phyloP scores from a whole-genome alignment of 2,329 filamentous ascomycete species.

The Penicillium paneum region DNA sequence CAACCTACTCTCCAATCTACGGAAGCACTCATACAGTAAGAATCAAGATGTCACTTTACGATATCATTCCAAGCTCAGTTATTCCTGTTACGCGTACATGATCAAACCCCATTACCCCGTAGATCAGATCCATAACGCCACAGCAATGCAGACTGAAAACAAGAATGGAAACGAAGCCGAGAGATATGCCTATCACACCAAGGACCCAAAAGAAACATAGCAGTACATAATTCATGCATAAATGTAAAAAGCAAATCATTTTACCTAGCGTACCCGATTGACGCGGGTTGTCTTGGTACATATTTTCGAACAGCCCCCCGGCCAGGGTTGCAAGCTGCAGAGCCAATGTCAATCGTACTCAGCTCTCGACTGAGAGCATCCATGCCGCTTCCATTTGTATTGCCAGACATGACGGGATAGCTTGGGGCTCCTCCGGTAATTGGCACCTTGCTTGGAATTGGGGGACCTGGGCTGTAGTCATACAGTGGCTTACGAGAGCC shows the following conservation, averaged over 20 bases:
- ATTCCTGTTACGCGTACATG: background rate
- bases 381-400: conserved; percentile 27
- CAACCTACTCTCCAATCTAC: background rate
- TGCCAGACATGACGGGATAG: conserved; percentile 30
- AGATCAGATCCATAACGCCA: conserved; percentile 3
- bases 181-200: conserved; percentile 3
- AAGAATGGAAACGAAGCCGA: background rate
- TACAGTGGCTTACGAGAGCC: conserved; percentile 32
- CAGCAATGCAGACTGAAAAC: conserved; percentile 4
- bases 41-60: background rate
- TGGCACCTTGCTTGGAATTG: conserved; percentile 45
- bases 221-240: conserved; percentile 18
- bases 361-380: conserved; percentile 58
- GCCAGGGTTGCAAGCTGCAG: conserved; percentile 30
- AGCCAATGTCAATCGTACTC: conserved; percentile 50
- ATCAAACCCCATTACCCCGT: background rate
- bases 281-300: conserved; percentile 25
- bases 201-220: conserved; percentile 9
- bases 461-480: conserved; percentile 34
- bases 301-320: conserved; percentile 32
- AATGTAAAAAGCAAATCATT: conserved; percentile 8
- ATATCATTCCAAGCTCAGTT: background rate
- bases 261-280: conserved; percentile 32
- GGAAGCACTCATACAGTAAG: background rate
- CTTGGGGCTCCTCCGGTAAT: conserved; percentile 31